A percentile compares a stretch with the other conserved stretches of the same genome.
Evolutionary conservation across 2,329 filamentous ascomycete genomes (phyloP).

Genomic region (Fusarium oligoseptatum): DNA sequence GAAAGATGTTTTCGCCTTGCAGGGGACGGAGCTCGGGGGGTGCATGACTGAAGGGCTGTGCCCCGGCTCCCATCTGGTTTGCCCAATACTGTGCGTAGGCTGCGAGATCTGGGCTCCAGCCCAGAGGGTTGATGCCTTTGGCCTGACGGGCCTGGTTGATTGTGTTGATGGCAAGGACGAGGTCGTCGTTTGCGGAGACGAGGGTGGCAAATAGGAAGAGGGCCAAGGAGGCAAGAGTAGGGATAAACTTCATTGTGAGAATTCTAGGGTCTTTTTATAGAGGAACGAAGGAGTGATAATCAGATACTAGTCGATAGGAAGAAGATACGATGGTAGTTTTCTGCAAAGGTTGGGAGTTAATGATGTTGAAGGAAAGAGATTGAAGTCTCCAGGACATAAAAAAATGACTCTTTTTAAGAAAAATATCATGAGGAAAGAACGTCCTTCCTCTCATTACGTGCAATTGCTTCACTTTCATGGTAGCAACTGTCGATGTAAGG

Average conservation of each 20-base stretch:
- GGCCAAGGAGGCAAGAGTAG: slow-evolving; percentile 18
- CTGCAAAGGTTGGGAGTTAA: neutral
- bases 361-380: neutral
- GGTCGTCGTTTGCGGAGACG: slow-evolving; percentile 42
- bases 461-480: neutral
- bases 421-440: neutral
- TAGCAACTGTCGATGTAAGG: neutral
- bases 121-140: slow-evolving; percentile 46
- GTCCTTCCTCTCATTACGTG: neutral
- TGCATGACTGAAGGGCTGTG: slow-evolving; percentile 50
- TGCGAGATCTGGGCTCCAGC: slow-evolving; percentile 49
- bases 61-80: slow-evolving; percentile 49
- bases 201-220: slow-evolving; percentile 23
- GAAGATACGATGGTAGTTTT: neutral
- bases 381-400: neutral
- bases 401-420: neutral
- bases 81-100: slow-evolving; percentile 53
- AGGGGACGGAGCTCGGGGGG: slow-evolving; percentile 47
- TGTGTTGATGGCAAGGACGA: slow-evolving; percentile 42
- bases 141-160: slow-evolving; percentile 51
- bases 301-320: neutral
- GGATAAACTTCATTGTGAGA: slow-evolving; percentile 19
- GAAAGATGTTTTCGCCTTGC: slow-evolving; percentile 54
- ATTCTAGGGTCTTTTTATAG: neutral
- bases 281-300: neutral